Conservation (phyloP, 495 filamentous ascomycete species). For the Penicillium alfredii region DNA sequence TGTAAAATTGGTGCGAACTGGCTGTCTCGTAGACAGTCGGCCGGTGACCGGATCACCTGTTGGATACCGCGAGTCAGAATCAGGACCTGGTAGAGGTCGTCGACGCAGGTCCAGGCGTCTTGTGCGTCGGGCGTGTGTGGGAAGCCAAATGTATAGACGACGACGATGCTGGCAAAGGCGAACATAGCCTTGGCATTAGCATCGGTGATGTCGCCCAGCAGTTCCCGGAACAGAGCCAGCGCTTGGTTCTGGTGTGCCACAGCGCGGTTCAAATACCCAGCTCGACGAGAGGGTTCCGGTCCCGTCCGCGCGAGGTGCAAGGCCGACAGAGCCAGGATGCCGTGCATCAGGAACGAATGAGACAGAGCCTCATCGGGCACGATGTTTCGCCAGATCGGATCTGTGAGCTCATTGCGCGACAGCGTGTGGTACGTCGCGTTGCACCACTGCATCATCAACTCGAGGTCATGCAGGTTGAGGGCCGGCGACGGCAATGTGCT, state of each 20-base stretch:
- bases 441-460: slow-evolving; percentile 44
- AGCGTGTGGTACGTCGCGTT: slow-evolving; percentile 30
- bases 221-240: slow-evolving; percentile 39
- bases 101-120: slow-evolving; percentile 32
- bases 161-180: slow-evolving; percentile 43
- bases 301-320: slow-evolving; percentile 39
- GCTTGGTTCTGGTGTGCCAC: slow-evolving; percentile 45
- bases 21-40: slow-evolving; percentile 21
- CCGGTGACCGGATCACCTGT: slow-evolving; percentile 32
- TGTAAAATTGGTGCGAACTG: slow-evolving; percentile 27
- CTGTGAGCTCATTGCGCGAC: slow-evolving; percentile 26
- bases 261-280: slow-evolving; percentile 33
- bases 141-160: slow-evolving; percentile 47
- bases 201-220: slow-evolving; percentile 36
- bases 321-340: slow-evolving; percentile 45
- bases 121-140: slow-evolving; percentile 32
- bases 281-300: slow-evolving; percentile 15
- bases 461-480: slow-evolving; percentile 33
- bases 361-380: slow-evolving; percentile 43
- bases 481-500: slow-evolving; percentile 4
- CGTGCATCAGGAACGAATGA: slow-evolving; percentile 47
- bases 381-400: slow-evolving; percentile 37
- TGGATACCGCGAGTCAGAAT: slow-evolving; percentile 41
- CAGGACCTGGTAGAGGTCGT: slow-evolving; percentile 40
- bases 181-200: slow-evolving; percentile 47